Evolutionary conservation across 805 yeast genomes (phyloP), one percentile per base, ranked within the genome.

Genomic region (Metschnikowia drakensbergensis): DNA sequence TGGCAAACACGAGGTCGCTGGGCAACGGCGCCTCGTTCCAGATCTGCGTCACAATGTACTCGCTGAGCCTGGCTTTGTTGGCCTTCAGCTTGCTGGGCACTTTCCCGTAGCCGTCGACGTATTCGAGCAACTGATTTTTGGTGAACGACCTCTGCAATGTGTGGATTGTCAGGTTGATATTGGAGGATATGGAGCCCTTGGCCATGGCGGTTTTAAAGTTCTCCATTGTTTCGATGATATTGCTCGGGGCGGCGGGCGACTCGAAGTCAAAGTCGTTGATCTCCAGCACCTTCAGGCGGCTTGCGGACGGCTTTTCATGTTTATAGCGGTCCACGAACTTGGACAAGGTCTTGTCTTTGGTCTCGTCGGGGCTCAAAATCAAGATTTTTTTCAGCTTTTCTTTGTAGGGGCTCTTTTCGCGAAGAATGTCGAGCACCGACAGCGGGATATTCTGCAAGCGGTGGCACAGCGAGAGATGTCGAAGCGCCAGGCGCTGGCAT

Each of bases 1-100:
- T 68, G 31, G 68, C 56, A 23, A 71, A 63, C 41, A 69, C 72
- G 5, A 64, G 65, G 5, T 25, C 28, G 27, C 26, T 27, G 3
- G 45, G 29, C 31, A 61, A 55, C n/a, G 62, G 58, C 2, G 61
- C 48, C 22, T 67, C 48, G 6, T 58, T 50, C 81, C 81, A 76
- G 8, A 69, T 54, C 5, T 62, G 55, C 3, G 51, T 47, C 31
- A 76, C 51, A 17, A 76, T 70, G 4, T 48, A 44, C 3, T 64
- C 57, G 1, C 65, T 64, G 36, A 59, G 46, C 42, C 52, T 40
- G 8, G 42, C 36, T 50, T 63, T 62, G 34, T 41, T 53, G 33
- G 38, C 41, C 27, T 51, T 45, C 23, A 37, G 22, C 7, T 46
- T 30, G 35, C 47, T 38, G 8, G 26, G 34, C 3, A 34, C 39